These are phyloP conservation scores for Aspergillus thermomutatus DNA, from an alignment of 2,329 filamentous ascomycete genomes.

Conservation along the genomic window DNA sequence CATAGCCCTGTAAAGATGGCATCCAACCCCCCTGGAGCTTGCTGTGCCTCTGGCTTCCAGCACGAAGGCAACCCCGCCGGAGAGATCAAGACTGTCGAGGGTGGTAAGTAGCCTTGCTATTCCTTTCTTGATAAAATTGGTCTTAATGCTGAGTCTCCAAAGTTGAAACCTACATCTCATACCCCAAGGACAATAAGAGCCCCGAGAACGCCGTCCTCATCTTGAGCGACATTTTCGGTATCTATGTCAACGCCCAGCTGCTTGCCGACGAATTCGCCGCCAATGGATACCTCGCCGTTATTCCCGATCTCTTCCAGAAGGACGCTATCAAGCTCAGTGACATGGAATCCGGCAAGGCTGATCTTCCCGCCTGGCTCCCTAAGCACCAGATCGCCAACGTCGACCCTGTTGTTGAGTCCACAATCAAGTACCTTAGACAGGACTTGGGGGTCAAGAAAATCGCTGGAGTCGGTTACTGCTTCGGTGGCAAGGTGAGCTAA, in stretches of 20 bases:
- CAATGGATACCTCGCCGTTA: conserved; percentile 66
- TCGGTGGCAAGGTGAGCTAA: conserved; percentile 62
- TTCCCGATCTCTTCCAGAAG: conserved; percentile 70
- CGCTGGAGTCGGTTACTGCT: conserved; percentile 69
- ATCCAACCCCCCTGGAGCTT: conserved; percentile 48
- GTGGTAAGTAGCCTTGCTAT: conserved; percentile 33
- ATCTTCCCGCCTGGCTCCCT: conserved; percentile 50
- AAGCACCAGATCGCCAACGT: conserved; percentile 48
- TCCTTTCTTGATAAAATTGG: not conserved
- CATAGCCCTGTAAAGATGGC: conserved; percentile 39
- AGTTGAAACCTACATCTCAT: conserved; percentile 57
- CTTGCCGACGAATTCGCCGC: conserved; percentile 73
- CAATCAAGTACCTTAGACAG: conserved; percentile 55
- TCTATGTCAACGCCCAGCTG: conserved; percentile 58
- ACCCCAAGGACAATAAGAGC: conserved; percentile 50
- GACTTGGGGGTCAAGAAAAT: conserved; percentile 57
- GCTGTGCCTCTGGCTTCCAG: conserved; percentile 49
- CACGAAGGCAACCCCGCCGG: conserved; percentile 50
- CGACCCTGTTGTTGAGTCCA: conserved; percentile 52
- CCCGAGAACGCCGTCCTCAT: conserved; percentile 55
- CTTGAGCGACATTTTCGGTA: conserved; percentile 58
- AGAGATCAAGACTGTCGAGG: conserved; percentile 46
- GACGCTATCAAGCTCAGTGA: conserved; percentile 58
- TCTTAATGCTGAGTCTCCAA: not conserved
- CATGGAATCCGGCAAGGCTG: conserved; percentile 43